These are phyloP conservation scores for Pilatotrama ljubarskyi DNA, from an alignment of 768 basidiomycete species.

Conservation along the genomic window DNA sequence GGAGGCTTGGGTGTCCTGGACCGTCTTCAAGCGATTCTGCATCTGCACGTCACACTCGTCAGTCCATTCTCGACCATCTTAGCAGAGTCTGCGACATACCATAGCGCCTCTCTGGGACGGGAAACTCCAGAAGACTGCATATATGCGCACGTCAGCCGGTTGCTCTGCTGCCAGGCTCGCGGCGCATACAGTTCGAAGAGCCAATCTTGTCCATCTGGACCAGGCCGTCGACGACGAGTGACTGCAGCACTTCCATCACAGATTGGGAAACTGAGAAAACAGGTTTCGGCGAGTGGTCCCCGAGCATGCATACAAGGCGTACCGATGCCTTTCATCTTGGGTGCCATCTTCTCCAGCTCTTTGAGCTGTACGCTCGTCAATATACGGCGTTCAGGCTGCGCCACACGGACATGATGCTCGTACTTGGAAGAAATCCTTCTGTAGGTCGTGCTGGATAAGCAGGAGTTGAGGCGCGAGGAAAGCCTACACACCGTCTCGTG, in stretches of 20 bases:
- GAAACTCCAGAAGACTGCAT: slow-evolving; percentile 92
- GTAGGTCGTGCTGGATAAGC: too few relatives aligned
- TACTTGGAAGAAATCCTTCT: slow-evolving; percentile 87
- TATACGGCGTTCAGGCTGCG: neutral
- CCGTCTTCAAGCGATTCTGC: slow-evolving; percentile 53
- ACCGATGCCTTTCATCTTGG: slow-evolving; percentile 93
- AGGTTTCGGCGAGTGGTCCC: too few relatives aligned
- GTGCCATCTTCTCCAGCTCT: slow-evolving; percentile 87
- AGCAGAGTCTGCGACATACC: slow-evolving; percentile 38
- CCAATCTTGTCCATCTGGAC: slow-evolving; percentile 93
- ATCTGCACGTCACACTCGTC: slow-evolving; percentile 40
- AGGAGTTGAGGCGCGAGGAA: too few relatives aligned
- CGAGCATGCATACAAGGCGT: too few relatives aligned
- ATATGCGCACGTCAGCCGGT: slow-evolving; percentile 23
- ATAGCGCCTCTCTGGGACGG: slow-evolving; percentile 83
- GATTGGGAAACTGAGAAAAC: slow-evolving; percentile 86
- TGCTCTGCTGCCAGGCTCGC: slow-evolving; percentile 9
- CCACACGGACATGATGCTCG: neutral
- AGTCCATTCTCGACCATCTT: too few relatives aligned
- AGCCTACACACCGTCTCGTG: slow-evolving; percentile 72
- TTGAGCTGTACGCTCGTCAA: slow-evolving; percentile 55
- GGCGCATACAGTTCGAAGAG: slow-evolving; percentile 81
- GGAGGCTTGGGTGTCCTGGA: slow-evolving; percentile 45
- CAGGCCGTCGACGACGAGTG: slow-evolving; percentile 82
- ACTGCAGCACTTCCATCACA: slow-evolving; percentile 89